Percentiles rank a stretch among this genome's conserved stretches.
Conservation (phyloP, 2,329 filamentous ascomycete genomes). For the Ophiostoma angusticollis region DNA sequence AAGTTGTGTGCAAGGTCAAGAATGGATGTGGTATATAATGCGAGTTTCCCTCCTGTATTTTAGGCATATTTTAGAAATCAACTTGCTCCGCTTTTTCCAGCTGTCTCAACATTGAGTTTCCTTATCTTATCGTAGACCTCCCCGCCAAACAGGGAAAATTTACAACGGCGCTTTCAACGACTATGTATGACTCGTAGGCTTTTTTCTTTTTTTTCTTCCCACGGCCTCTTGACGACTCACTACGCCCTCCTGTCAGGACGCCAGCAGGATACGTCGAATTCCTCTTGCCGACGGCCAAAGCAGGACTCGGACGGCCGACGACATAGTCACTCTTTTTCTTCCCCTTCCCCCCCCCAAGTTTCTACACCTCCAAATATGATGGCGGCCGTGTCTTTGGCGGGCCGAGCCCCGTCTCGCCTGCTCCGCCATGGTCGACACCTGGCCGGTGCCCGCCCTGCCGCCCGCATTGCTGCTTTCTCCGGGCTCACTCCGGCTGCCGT, state of each 20-base stretch:
- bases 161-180: constrained; percentile 1
- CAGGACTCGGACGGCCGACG: neutral
- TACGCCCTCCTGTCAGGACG: neutral
- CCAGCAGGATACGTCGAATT: neutral
- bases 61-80: too few relatives aligned
- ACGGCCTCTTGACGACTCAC: neutral
- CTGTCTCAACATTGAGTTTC: too few relatives aligned
- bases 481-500: too few relatives aligned
- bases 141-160: constrained; percentile 11
- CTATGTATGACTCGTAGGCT: neutral
- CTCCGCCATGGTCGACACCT: constrained; percentile 42
- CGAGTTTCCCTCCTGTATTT: too few relatives aligned
- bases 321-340: constrained; percentile 1
- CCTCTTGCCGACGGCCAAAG: neutral
- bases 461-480: constrained; percentile 25
- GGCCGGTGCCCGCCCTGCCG: constrained; percentile 30
- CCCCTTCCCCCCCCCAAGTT: constrained; percentile 4
- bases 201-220: neutral
- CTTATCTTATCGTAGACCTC: constrained; percentile 13
- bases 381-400: constrained; percentile 31
- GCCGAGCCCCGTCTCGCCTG: constrained; percentile 40
- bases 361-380: constrained; percentile 17
- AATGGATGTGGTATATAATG: too few relatives aligned
- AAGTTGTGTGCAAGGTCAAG: too few relatives aligned
- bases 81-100: too few relatives aligned